Percentiles rank a stretch among this genome's conserved stretches.
Evolutionary conservation across 2,329 filamentous ascomycete species (phyloP).

Genomic region (Colletotrichum salicis): DNA sequence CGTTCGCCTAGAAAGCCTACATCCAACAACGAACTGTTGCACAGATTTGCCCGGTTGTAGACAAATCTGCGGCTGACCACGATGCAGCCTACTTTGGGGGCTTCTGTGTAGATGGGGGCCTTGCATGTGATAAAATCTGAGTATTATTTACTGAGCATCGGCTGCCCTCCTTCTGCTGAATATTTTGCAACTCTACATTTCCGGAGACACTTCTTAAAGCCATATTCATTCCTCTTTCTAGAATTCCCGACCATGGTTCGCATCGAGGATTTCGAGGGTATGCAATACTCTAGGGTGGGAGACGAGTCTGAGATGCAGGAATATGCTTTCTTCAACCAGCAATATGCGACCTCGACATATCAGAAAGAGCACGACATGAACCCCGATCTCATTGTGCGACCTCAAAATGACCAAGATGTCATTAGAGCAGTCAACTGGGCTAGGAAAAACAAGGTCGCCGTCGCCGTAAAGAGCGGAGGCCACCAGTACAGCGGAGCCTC

Average conservation of each 20-base stretch:
- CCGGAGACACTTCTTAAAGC: neutral
- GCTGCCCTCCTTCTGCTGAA: neutral
- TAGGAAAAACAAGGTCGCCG: constrained; percentile 49
- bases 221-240: neutral
- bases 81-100: neutral
- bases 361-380: constrained; percentile 53
- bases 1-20: neutral
- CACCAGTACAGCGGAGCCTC: constrained; percentile 63
- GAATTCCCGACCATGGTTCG: constrained; percentile 6
- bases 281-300: constrained; percentile 22
- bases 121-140: neutral
- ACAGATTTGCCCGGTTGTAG: neutral
- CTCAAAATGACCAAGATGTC: constrained; percentile 55
- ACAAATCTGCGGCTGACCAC: neutral
- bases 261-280: constrained; percentile 26
- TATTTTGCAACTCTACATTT: neutral
- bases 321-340: constrained; percentile 39
- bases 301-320: constrained; percentile 19
- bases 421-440: constrained; percentile 52
- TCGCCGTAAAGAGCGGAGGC: constrained; percentile 59
- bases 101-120: neutral
- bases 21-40: neutral
- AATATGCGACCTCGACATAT: constrained; percentile 58
- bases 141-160: neutral
- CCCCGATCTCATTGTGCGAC: constrained; percentile 56